Conservation (phyloP, 2,329 filamentous ascomycete species). For the Colletotrichum gloeosporioides region DNA sequence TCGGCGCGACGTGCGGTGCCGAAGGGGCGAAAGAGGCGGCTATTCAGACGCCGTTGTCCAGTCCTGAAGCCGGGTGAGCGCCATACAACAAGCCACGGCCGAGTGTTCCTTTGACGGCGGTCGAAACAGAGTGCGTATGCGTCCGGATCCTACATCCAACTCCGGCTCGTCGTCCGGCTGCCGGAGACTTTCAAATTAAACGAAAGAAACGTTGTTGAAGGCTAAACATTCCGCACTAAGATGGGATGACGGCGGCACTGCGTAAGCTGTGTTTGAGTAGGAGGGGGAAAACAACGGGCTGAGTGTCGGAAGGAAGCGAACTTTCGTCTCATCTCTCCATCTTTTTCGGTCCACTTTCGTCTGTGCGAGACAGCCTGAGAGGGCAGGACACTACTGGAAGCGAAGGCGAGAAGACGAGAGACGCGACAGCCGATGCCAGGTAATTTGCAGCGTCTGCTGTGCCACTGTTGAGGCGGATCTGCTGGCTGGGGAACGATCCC, state of each 20-base stretch:
- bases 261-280: constrained; percentile 4
- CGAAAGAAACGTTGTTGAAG: not conserved
- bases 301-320: constrained; percentile 15
- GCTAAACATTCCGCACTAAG: not conserved
- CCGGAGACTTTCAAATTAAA: not conserved
- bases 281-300: not conserved
- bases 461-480: not conserved
- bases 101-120: not conserved
- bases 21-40: not conserved
- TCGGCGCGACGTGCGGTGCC: not conserved
- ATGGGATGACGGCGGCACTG: not conserved
- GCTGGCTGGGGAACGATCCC: not conserved
- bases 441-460: not conserved
- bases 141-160: not conserved
- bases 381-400: not conserved
- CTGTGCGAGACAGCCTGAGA: not conserved
- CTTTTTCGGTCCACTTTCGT: not conserved
- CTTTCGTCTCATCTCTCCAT: not conserved
- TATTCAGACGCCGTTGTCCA: constrained; percentile 6
- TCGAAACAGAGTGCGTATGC: not conserved
- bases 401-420: not conserved
- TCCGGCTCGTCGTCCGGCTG: not conserved
- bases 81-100: not conserved
- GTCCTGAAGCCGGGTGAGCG: not conserved
- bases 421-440: not conserved